Base-by-base conservation (phyloP, 2,329 filamentous ascomycete species). In the Penicillium expansum region DNA sequence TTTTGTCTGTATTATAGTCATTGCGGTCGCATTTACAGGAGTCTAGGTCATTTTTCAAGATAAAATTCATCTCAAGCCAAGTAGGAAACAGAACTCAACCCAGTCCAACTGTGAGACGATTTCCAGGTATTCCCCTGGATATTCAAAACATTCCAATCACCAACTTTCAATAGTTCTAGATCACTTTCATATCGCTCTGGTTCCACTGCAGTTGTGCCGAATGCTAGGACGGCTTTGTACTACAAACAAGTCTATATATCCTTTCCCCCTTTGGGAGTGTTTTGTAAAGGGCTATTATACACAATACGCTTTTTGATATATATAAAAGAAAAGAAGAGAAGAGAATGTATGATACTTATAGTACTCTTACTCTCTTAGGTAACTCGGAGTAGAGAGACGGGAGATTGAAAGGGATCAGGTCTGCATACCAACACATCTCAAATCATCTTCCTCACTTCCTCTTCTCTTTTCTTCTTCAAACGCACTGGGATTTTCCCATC, bases 1-100 rank as follows among this genome's bases (percentile, higher is more conserved):
- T 52, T 43, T 45, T 29, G 37, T 52, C 30, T 52, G 49, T 52
- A 52, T 20, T 24, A 44, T 52, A 52, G 29, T 45, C 39, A 52
- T 52, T 45, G 49, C 49, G 49, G 38, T 52, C 39, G 49, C 49
- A 52, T 52, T 52, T 52, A 44, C 49, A n/a, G 49, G 49, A 52
- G 49, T 44, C 30, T 27, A 20, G 48, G 38, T 29, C 22, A 50
- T 32, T 42, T 29, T 44, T 29, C 49, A 44, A 20, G 16, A 35
- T 44, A 35, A 37, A 45, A 52, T 18, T n/a, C 37, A 24, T 51
- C 20, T 35, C 44, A 47, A 47, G 2, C 29, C 18, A 32, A 45
- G 8, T 47, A 33, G 8, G 29, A 33, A 47, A 33, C 44, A 4
- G 29, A 33, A 47, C 18, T 33, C 14, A 7, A 47, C 32, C 13